Percentiles rank a stretch among this genome's conserved stretches.
Conservation (phyloP, 2,329 filamentous ascomycete genomes). For the Aspergillus sp. region DNA sequence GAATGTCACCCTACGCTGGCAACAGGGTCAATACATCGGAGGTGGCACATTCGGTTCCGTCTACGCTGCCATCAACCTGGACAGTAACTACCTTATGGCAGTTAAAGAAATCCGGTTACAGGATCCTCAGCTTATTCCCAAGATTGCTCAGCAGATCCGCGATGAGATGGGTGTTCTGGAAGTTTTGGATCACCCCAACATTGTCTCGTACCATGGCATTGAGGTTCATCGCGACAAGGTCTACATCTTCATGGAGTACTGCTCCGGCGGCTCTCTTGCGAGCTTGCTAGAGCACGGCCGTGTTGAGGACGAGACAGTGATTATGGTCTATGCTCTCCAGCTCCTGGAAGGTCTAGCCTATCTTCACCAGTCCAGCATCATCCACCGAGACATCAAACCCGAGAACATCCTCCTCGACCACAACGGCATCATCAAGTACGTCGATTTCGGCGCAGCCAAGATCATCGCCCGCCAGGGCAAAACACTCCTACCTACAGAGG, state of each 20-base stretch:
- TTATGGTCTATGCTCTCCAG: conserved; percentile 94
- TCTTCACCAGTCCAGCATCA: conserved; percentile 86
- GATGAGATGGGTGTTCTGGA: conserved; percentile 98
- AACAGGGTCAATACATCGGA: conserved; percentile 97
- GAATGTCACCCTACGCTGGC: conserved; percentile 95
- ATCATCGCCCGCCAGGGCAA: conserved; percentile 93
- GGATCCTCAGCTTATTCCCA: conserved; percentile 93
- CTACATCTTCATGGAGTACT: conserved; percentile 99
- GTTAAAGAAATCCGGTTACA: conserved; percentile 98
- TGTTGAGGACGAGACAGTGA: conserved; percentile 96
- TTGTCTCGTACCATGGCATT: conserved; percentile 97
- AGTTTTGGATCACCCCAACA: conserved; percentile 94
- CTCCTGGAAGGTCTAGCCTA: conserved; percentile 93
- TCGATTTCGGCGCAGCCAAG: conserved; percentile 97
- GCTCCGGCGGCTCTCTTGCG: conserved; percentile 90
- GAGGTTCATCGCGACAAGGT: conserved; percentile 98
- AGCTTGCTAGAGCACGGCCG: conserved; percentile 90
- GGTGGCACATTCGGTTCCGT: conserved; percentile 97
- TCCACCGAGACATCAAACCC: conserved; percentile 96
- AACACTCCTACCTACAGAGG: conserved; percentile 72
- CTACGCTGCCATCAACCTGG: conserved; percentile 95
- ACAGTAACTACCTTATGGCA: conserved; percentile 95
- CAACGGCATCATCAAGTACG: conserved; percentile 98
- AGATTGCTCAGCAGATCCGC: conserved; percentile 88
- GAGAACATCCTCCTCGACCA: conserved; percentile 97